Base-by-base conservation (phyloP, 495 filamentous ascomycete genomes). In the Pyrenopolyporus hunteri region DNA sequence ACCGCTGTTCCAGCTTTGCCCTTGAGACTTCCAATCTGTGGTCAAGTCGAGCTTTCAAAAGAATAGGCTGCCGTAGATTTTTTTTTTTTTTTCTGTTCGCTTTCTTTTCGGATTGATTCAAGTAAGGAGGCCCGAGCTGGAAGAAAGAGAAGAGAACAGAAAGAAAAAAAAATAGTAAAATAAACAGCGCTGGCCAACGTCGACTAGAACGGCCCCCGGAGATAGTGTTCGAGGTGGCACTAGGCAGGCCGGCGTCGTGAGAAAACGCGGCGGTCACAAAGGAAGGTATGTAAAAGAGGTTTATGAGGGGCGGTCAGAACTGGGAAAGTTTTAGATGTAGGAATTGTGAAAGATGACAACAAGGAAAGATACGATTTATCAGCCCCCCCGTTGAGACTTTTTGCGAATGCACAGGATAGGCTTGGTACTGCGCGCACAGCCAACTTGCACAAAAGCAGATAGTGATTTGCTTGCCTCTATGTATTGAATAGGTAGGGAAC, bases 401-500 rank as follows among this genome's bases (percentile, higher is more conserved):
- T 57, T 49, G 32, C 59, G 4, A 45, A 56, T 49, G 57, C 47
- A 53, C 46, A 57, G 25, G 43, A 47, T 9, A 60, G n/a, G 45
- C 49, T 55, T 33, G 39, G 49, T 33, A 56, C 37, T n/a, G n/a
- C 28, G 32, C 20, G 32, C 62, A 66, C 54, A 66, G 66, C 52
- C 56, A 60, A 63, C 53, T 65, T 69, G 66, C 59, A 69, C 66
- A 62, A 69, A 69, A 66, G 49, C 52, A 66, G 68, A 66, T 65
- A 66, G 58, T 67, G 61, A 64, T 65, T 35, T 55, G 63, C 67
- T 50, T 16, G 29, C 20, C 47, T 39, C 42, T 50, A n/a, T n/a
- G n/a, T n/a, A 39, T 57, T 56, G 51, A 52, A 31, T 36, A 25
- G 47, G 7, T 44, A 10, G 47, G 50, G 47, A 57, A 60, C 65